Conservation (phyloP, 306 rosid species). For the Pueraria montana region DNA sequence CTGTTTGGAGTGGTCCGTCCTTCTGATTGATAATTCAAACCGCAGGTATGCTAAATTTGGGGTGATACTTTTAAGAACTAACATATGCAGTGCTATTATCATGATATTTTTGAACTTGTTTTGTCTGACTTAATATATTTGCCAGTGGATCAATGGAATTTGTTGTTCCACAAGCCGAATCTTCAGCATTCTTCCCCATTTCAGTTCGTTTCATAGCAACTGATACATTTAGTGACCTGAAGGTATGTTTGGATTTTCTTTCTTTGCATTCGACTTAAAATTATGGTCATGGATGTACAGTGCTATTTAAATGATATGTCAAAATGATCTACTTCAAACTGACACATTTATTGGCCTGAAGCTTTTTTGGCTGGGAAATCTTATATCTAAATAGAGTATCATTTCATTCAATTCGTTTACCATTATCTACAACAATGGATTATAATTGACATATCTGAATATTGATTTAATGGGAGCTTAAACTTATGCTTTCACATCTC, state of each 20-base stretch:
- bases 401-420: conserved; percentile 19
- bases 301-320: background rate
- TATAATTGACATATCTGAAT: background rate
- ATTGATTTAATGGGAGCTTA: conserved; percentile 25
- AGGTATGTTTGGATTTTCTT: conserved; percentile 58
- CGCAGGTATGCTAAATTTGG: conserved; percentile 69
- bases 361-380: background rate
- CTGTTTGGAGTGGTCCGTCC: conserved; percentile 89
- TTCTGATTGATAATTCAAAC: conserved; percentile 85
- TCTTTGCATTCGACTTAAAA: background rate
- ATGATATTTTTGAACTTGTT: background rate
- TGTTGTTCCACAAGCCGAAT: conserved; percentile 87
- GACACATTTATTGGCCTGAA: background rate
- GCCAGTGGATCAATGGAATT: conserved; percentile 94
- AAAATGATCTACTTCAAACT: conserved; percentile 23
- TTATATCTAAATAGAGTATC: background rate
- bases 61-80: conserved; percentile 15
- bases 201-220: conserved; percentile 81
- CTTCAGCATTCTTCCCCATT: conserved; percentile 89
- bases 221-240: conserved; percentile 87
- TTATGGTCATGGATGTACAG: conserved; percentile 13
- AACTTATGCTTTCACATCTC: background rate
- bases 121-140: conserved; percentile 46
- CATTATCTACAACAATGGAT: background rate
- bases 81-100: background rate